Evolutionary conservation across 2,329 filamentous ascomycete genomes (phyloP), one percentile per base, ranked within the genome.

Genomic region (Aspergillus sp.): DNA sequence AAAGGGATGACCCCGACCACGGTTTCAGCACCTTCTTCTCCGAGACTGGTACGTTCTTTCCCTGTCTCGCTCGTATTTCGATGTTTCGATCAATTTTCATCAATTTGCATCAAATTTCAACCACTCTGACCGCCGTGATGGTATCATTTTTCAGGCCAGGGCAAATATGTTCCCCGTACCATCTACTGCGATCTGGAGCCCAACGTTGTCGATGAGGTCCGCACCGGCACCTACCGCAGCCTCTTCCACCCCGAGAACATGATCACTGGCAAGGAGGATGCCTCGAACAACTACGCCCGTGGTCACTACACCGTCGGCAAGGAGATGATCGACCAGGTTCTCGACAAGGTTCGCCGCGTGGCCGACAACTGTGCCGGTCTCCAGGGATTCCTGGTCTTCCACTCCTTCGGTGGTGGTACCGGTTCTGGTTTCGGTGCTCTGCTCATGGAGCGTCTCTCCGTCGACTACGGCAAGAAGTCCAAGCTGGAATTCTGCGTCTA

Each of bases 11-110:
- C 67, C 90, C 92, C 66, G 95, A 98, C 79, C 91, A 97, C 77
- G 95, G 95, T 69, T 99, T 99, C 88, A 97, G 93, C 86, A 99
- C 95, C 75, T 99, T 99, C 87, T 99, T 99, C 87, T 97, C 94
- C 71, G 95, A 99, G 87, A 98, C 95, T 75, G 94, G 95, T 98
- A 91, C 70, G 83, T 69, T 63, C 60, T 57, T 58, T 61, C 36
- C 52, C 20, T 36, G 26, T 10, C 9, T 36, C 14, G 24, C 22
- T 55, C 29, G n/a, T 10, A 18, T 57, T 52, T 16, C 36, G 12
- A 14, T 42, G 36, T 7, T 6, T 42, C 36, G 7, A 29, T 29
- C 26, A 42, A n/a, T 42, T 16, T 31, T 52, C 56, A 56, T 60
- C 61, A 6, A 31, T 20, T 31, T 7, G 50, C 31, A 39, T 14